Conservation (phyloP, 352 stramenopile species). For the Peronospora destructor region DNA sequence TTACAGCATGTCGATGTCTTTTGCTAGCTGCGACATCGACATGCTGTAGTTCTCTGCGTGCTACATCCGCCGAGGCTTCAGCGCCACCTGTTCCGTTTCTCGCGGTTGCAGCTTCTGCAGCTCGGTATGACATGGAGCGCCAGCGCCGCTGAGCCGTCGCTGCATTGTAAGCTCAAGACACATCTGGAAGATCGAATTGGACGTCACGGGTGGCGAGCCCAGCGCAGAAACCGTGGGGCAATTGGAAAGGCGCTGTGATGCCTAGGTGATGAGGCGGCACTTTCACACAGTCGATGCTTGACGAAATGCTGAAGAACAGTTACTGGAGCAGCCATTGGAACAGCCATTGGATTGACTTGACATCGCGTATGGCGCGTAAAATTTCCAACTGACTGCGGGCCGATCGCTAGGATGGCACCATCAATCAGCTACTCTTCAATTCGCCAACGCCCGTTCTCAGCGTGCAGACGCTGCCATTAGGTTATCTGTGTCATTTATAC, state of each 20-base stretch:
- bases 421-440: not conserved
- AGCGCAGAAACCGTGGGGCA: not conserved
- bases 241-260: not conserved
- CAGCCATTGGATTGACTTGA: not conserved
- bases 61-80: too few species aligned
- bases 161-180: not conserved
- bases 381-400: not conserved
- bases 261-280: not conserved
- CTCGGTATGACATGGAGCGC: not conserved
- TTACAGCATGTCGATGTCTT: too few species aligned
- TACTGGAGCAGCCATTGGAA: not conserved
- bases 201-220: too few species aligned
- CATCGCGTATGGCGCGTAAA: not conserved
- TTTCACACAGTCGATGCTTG: too few species aligned
- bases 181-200: not conserved
- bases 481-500: too few species aligned
- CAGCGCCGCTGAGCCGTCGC: not conserved
- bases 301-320: too few species aligned
- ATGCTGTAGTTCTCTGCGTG: too few species aligned
- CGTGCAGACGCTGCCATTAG: not conserved
- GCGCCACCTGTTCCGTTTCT: conserved; percentile 12
- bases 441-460: not conserved
- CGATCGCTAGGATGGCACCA: not conserved
- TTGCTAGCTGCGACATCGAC: too few species aligned
- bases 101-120: conserved; percentile 10